These are phyloP conservation scores for Penicillium subrubescens DNA, from an alignment of 495 filamentous ascomycete species.

Conservation along the genomic window DNA sequence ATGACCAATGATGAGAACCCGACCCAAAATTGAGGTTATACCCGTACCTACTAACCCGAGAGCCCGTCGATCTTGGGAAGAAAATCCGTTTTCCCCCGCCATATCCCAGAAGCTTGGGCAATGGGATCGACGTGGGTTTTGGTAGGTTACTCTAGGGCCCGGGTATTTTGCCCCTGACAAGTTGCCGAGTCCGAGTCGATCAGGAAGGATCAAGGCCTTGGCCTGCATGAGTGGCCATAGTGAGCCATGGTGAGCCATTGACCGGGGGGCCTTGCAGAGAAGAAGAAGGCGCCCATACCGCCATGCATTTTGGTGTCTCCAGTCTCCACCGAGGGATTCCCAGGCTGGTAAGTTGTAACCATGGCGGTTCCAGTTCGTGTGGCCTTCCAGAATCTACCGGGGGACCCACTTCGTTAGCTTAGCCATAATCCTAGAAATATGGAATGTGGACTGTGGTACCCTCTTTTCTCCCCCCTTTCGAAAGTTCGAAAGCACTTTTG, in stretches of 20 bases:
- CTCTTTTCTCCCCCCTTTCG: not conserved
- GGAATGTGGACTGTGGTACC: not conserved
- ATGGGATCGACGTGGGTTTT: constrained; percentile 4
- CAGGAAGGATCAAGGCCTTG: not conserved
- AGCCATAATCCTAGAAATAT: not conserved
- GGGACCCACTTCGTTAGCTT: constrained; percentile 13
- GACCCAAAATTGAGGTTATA: not conserved
- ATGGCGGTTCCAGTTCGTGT: constrained; percentile 22
- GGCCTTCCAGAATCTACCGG: constrained; percentile 10
- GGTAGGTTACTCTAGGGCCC: not conserved
- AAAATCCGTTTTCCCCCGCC: constrained; percentile 1
- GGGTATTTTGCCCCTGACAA: constrained; percentile 7
- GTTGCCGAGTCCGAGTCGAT: constrained; percentile 7
- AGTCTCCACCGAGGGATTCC: constrained; percentile 4
- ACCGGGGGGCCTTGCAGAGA: not conserved
- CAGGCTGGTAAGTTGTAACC: constrained; percentile 13
- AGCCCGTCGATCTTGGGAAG: constrained; percentile 2
- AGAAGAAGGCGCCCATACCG: not conserved
- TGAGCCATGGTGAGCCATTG: too few species aligned
- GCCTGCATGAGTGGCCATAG: not conserved
- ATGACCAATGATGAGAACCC: not conserved
- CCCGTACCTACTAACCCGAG: not conserved
- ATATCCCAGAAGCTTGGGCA: constrained; percentile 9
- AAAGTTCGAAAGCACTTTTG: not conserved
- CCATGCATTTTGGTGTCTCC: not conserved